A percentile compares a stretch with the other conserved stretches of the same genome.
Conservation (phyloP, 2,329 filamentous ascomycete genomes). For the Cadophora gregata region DNA sequence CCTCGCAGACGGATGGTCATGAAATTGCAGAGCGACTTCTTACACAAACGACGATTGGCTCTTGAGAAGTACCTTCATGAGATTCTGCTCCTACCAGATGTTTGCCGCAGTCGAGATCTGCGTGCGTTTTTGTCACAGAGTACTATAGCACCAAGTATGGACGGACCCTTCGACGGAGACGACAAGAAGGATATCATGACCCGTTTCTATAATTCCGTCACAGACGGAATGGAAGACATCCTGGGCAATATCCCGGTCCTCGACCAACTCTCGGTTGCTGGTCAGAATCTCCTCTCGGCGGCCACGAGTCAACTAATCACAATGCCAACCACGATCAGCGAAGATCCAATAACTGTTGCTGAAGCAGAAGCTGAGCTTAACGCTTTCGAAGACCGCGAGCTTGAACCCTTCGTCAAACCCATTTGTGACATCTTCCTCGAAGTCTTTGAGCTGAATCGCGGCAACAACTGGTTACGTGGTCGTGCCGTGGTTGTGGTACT, state of each 20-base stretch:
- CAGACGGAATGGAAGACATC: constrained; percentile 98
- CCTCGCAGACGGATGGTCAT: constrained; percentile 90
- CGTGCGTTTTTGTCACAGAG: constrained; percentile 92
- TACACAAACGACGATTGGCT: constrained; percentile 84
- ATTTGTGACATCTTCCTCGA: constrained; percentile 98
- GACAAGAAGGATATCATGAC: constrained; percentile 88
- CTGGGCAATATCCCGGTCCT: constrained; percentile 94
- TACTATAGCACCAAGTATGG: constrained; percentile 70
- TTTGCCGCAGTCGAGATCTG: constrained; percentile 91
- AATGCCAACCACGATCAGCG: constrained; percentile 57
- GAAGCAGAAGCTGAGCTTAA: constrained; percentile 95
- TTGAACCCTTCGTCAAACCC: constrained; percentile 96
- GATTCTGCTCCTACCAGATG: constrained; percentile 85
- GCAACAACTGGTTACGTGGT: constrained; percentile 96
- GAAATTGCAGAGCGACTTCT: constrained; percentile 94
- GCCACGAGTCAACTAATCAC: constrained; percentile 68
- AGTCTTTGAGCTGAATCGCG: constrained; percentile 90
- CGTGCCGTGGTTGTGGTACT: constrained; percentile 95
- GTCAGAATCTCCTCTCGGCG: constrained; percentile 86
- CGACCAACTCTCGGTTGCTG: constrained; percentile 90
- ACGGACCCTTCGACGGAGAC: constrained; percentile 58
- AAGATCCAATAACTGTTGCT: constrained; percentile 59
- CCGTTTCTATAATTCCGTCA: constrained; percentile 93
- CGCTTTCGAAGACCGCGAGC: constrained; percentile 87
- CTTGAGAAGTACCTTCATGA: constrained; percentile 86